Evolutionary conservation across 768 basidiomycete genomes (phyloP), one percentile per base, ranked within the genome.

Genomic region (Lactarius quietus): DNA sequence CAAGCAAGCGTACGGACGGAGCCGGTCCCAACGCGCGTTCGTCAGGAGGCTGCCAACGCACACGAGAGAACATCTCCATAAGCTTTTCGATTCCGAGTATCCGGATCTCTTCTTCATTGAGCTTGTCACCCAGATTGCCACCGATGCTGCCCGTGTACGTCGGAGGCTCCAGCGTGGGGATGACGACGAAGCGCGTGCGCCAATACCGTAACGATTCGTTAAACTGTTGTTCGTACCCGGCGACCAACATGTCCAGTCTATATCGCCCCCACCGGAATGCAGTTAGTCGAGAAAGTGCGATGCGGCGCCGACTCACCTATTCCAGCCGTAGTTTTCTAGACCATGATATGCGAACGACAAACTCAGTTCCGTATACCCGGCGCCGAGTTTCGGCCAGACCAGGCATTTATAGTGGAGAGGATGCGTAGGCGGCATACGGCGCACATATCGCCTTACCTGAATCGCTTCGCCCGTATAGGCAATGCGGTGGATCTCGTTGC

Each of bases 401-500:
- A 98, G 78, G 72, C 93, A 96, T 68, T 89, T 83, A 74, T 99
- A 98, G 26, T 84, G 78, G 67, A 90, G 85, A 2, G 88, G 82
- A 23, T 82, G 81, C 60, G 82, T 84, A 64, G 78, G 80, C 59
- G 84, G 82, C 81, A 88, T 82, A 68, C 89, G 82, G 29, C 94
- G 83, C 31, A 93, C 89, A 73, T 93, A 94, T 45, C 93, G 82
- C 70, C 88, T 84, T 20, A 98, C 93, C 71, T 93, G 89, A 65
- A 98, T 92, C 18, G 86, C 83, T 70, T 95, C 90, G n/a, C 92
- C 91, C 53, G 89, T 92, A 71, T 95, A 98, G 48, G 89, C 88
- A 66, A 99, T 87, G 29, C 90, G 82, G 75, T 98, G 96, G 51
- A 98, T 93, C 76, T 96, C 93, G 73, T 98, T 96, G 73, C 89